Evolutionary conservation across 208 protist species (phyloP).

Genomic region (Crithidia sp.): DNA sequence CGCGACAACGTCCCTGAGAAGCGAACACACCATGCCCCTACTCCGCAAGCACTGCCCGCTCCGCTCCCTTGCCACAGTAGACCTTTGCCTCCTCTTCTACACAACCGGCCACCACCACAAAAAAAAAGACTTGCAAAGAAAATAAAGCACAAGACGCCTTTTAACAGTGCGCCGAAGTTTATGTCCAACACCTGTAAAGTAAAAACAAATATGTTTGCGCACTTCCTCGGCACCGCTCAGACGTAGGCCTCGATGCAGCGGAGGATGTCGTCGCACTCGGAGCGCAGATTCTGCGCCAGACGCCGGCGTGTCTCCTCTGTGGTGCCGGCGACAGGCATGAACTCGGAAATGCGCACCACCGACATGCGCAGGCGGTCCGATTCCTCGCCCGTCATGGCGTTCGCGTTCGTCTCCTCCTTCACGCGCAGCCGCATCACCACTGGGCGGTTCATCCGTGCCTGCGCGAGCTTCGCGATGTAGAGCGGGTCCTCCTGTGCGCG

Average conservation of each 20-base stretch:
- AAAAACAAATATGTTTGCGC: background rate
- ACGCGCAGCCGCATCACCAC: constrained; percentile 89
- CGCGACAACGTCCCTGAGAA: no score
- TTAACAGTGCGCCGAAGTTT: no score
- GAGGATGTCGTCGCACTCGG: constrained; percentile 86
- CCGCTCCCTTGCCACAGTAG: no score
- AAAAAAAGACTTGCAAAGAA: background rate
- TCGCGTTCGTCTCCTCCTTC: constrained; percentile 78
- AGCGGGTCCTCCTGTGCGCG: constrained; percentile 75
- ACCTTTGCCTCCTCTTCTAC: background rate
- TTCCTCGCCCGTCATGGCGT: constrained; percentile 55
- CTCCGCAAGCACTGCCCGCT: no score
- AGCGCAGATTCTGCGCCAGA: constrained; percentile 69
- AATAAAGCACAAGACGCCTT: no score
- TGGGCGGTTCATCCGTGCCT: constrained; percentile 86
- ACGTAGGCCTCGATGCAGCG: constrained; percentile 78
- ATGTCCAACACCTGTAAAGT: background rate
- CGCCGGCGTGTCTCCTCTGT: constrained; percentile 69
- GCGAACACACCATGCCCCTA: no score
- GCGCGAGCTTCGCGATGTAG: constrained; percentile 77
- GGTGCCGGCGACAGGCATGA: constrained; percentile 79
- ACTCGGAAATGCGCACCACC: constrained; percentile 81
- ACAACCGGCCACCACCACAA: background rate
- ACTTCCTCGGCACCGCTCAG: constrained; percentile 22
- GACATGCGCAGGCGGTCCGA: constrained; percentile 84